phyloP scores from a whole-genome alignment of 768 basidiomycete genomes.

The Rhizopogon vesiculosus region DNA sequence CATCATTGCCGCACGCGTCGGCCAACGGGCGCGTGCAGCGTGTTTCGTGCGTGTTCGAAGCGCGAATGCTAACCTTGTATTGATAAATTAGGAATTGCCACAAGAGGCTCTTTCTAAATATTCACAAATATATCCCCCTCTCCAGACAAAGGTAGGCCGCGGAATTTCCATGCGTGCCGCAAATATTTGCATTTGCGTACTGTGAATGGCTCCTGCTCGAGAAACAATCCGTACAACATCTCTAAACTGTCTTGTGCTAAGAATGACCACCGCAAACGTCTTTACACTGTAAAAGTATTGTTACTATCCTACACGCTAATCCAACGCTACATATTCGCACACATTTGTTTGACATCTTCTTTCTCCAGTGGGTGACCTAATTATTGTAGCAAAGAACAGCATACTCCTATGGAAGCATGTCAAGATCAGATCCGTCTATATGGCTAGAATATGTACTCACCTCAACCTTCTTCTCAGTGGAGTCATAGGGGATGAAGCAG shows the following conservation, averaged over 20 bases:
- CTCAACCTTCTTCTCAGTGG: constrained; percentile 46
- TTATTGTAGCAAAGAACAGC: constrained; percentile 35
- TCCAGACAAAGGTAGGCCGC: too few relatives aligned
- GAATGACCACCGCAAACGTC: too few relatives aligned
- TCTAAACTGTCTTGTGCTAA: too few relatives aligned
- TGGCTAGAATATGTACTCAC: constrained; percentile 25
- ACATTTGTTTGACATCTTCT: neutral
- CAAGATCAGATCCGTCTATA: neutral
- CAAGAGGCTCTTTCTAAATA: constrained; percentile 1
- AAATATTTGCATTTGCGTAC: too few relatives aligned
- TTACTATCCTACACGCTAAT: neutral
- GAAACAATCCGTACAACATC: too few relatives aligned
- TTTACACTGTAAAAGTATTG: neutral
- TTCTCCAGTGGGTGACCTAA: neutral
- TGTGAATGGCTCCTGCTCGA: neutral
- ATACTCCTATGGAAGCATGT: constrained; percentile 29
- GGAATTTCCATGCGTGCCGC: too few relatives aligned
- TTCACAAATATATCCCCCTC: neutral
- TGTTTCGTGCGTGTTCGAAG: constrained; percentile 15
- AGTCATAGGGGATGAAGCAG: constrained; percentile 53
- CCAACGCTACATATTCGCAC: neutral
- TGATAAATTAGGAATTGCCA: constrained; percentile 10
- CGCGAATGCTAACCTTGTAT: constrained; percentile 2
- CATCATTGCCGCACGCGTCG: constrained; percentile 10
- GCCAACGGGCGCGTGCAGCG: constrained; percentile 10